Percentiles rank a stretch among this genome's conserved stretches.
These are phyloP conservation scores for Lodderomyces parapsilosis DNA, from an alignment of 1,139 yeast genomes.

Conservation along the genomic window DNA sequence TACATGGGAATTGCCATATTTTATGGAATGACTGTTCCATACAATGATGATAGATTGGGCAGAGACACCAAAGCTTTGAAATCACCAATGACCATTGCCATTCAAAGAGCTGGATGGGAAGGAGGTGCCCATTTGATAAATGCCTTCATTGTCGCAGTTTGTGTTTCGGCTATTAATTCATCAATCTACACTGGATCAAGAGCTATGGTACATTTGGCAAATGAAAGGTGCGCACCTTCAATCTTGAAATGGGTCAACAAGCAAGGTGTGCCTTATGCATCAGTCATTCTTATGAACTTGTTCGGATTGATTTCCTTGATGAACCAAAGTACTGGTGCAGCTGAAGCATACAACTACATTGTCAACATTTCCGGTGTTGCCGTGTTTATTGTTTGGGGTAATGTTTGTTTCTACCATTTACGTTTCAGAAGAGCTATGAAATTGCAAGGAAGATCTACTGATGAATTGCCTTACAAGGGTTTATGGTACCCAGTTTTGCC, in stretches of 20 bases:
- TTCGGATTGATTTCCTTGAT: constrained; percentile 53
- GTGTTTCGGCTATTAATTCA: constrained; percentile 54
- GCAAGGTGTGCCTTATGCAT: constrained; percentile 50
- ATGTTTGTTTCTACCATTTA: constrained; percentile 50
- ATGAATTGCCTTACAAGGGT: constrained; percentile 55
- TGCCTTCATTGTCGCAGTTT: constrained; percentile 50
- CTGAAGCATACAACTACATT: constrained; percentile 52
- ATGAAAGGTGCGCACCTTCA: constrained; percentile 50
- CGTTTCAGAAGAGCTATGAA: constrained; percentile 52
- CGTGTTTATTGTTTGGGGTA: constrained; percentile 57
- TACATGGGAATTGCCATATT: constrained; percentile 54
- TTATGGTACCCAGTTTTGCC: constrained; percentile 54
- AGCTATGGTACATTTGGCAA: constrained; percentile 50
- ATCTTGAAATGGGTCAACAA: constrained; percentile 41
- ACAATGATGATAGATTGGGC: constrained; percentile 38
- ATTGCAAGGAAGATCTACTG: constrained; percentile 41
- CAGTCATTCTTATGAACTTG: constrained; percentile 47
- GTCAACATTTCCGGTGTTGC: constrained; percentile 57
- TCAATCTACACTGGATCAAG: constrained; percentile 54
- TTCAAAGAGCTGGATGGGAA: constrained; percentile 47
- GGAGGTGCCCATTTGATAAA: constrained; percentile 52
- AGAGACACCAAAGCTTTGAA: constrained; percentile 27
- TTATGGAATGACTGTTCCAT: constrained; percentile 58
- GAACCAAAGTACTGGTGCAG: constrained; percentile 52
- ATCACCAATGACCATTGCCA: constrained; percentile 46